Evolutionary conservation across 2,329 filamentous ascomycete species (phyloP).

Genomic region (Paecilomyces formosus): DNA sequence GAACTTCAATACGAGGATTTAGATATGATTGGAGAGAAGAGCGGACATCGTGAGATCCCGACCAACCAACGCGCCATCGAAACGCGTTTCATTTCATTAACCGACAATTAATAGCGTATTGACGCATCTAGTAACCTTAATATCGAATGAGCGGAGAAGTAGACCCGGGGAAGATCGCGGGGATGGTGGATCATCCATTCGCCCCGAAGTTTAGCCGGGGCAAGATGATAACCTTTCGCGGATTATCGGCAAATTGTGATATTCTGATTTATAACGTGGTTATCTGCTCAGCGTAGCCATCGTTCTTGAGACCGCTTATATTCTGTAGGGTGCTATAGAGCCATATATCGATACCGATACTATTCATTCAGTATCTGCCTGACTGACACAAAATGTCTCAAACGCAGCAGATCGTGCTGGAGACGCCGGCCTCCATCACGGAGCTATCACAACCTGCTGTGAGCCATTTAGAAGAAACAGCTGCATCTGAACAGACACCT

Average conservation of each 20-base stretch:
- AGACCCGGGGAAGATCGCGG: neutral
- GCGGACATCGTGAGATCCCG: neutral
- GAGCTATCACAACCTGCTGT: neutral
- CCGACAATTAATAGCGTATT: neutral
- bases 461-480: neutral
- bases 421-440: neutral
- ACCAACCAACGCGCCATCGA: neutral
- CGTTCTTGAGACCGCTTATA: no score
- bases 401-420: neutral
- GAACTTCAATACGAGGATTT: neutral
- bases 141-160: neutral
- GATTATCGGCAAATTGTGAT: neutral
- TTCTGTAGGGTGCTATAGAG: neutral
- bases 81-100: neutral
- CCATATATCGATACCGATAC: no score
- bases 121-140: neutral
- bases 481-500: neutral
- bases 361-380: neutral
- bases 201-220: neutral
- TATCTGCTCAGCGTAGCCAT: no score
- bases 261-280: no score
- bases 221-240: neutral
- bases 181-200: neutral
- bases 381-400: neutral
- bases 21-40: neutral